A percentile compares a stretch with the other conserved stretches of the same genome.
Evolutionary conservation across 129 eudicot genomes (phyloP).

Genomic region (Lonicera japonica): DNA sequence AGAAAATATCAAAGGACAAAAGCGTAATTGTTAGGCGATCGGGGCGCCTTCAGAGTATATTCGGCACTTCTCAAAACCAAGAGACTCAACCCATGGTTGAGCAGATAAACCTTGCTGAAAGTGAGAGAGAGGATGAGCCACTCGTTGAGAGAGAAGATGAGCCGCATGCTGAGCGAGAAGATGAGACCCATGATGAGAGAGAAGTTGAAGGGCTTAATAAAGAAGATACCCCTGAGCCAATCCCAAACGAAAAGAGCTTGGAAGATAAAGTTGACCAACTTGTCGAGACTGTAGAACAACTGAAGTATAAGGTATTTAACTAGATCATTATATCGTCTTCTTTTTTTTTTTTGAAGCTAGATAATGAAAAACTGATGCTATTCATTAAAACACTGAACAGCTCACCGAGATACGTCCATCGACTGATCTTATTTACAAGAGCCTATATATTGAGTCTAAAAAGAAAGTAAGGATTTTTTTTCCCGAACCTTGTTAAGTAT

Average conservation of each 20-base stretch:
- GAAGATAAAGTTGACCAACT: conserved; percentile 18
- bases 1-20: conserved; percentile 8
- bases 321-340: neutral
- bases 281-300: conserved; percentile 14
- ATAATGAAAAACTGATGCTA: neutral
- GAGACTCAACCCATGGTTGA: conserved; percentile 3
- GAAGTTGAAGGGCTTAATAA: conserved; percentile 1
- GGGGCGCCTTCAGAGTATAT: conserved; percentile 14
- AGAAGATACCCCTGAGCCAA: neutral
- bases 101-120: conserved; percentile 22
- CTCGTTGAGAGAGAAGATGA: neutral
- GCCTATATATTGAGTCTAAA: conserved; percentile 25
- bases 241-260: conserved; percentile 8
- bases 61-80: conserved; percentile 4
- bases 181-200: conserved; percentile 9
- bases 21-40: conserved; percentile 29
- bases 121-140: conserved; percentile 25
- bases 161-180: neutral
- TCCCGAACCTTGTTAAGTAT: neutral
- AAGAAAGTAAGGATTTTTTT: conserved; percentile 24
- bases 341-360: neutral
- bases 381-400: conserved; percentile 10
- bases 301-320: conserved; percentile 17
- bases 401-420: conserved; percentile 5
- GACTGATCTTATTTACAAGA: conserved; percentile 18